Conservation (phyloP, 2,329 filamentous ascomycete species). For the Phyllosticta citriasiana region DNA sequence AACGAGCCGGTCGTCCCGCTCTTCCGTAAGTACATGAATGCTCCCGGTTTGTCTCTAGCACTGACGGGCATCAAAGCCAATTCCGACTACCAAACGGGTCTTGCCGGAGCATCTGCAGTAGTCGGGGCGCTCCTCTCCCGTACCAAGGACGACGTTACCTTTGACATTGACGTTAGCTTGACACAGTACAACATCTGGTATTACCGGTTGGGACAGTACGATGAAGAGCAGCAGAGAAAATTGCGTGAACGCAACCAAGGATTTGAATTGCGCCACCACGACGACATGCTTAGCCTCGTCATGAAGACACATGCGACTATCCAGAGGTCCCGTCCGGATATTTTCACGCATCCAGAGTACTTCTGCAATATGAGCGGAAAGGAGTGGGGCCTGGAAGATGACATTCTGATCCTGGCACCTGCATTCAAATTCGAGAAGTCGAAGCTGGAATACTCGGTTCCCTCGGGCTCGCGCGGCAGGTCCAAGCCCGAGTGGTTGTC, state of each 20-base stretch:
- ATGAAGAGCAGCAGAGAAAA: not conserved
- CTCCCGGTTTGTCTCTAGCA: not conserved
- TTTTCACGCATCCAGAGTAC: slow-evolving; percentile 2
- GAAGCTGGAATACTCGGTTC: slow-evolving; percentile 3
- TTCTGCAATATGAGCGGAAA: slow-evolving; percentile 4
- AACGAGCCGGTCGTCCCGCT: slow-evolving; percentile 9
- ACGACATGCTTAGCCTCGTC: slow-evolving; percentile 8
- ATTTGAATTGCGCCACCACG: slow-evolving; percentile 6
- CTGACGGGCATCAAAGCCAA: not conserved
- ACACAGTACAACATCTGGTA: slow-evolving; percentile 12
- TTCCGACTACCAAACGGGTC: slow-evolving; percentile 28
- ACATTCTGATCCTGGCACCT: slow-evolving; percentile 3
- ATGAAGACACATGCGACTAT: slow-evolving; percentile 1
- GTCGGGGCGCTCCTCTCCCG: slow-evolving; percentile 33
- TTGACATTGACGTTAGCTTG: slow-evolving; percentile 8
- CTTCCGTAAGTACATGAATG: slow-evolving; percentile 2
- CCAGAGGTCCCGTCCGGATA: not conserved
- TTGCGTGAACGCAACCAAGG: slow-evolving; percentile 6
- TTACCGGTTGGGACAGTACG: slow-evolving; percentile 10
- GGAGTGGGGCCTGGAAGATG: slow-evolving; percentile 8
- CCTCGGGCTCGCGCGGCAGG: slow-evolving; percentile 3
- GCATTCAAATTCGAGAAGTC: slow-evolving; percentile 7
- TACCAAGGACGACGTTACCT: slow-evolving; percentile 5
- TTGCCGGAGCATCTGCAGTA: slow-evolving; percentile 32
- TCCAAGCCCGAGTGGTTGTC: slow-evolving; percentile 8